Evolutionary conservation across 208 protist species (phyloP), one percentile per base, ranked within the genome.

Genomic region (Histomonas meleagridis): DNA sequence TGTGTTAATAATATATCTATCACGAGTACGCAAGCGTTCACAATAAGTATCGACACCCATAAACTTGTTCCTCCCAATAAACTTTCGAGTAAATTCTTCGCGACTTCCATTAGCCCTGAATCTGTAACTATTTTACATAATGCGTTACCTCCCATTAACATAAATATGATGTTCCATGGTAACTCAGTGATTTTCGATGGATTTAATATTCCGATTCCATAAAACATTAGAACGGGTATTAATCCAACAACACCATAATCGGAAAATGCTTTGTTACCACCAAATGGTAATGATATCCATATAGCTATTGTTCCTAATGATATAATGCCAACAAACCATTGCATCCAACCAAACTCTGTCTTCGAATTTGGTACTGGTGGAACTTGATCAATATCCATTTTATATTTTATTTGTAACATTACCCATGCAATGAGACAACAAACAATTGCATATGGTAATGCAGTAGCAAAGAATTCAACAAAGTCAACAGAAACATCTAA

Each of bases 91-190:
- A 48, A 43, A 16, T 86, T 28, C n/a, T 12, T 51, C 2, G 46
- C 46, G 28, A 86, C 76, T 51, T 86, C 26, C 76, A 86, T 86
- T 1, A 86, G 26, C 9, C 76, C 76, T 38, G 40, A 51, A 21
- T 43, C 46, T 26, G 43, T 43, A 14, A 86, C 76, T 14, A 86
- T 55, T 46, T 86, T 86, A 49, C 40, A 55, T 14, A 86, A n/a
- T 38, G 46, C 76, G 38, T 86, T 86, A 86, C 76, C 76, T 21
- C 76, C 76, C 40, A 86, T 51, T 14, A 86, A n/a, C 32, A 86
- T 18, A n/a, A 86, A 86, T 14, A 86, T 86, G 35, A 86, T 86
- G 35, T 86, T 86, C 76, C 76, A 86, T 38, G 76, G 76, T 28
- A 86, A 49, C 3, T 86, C 76, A 32, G 76, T 46, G 10, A 86